Evolutionary conservation across 129 eudicot species (phyloP).

Genomic region (Pulicaria dysenterica): DNA sequence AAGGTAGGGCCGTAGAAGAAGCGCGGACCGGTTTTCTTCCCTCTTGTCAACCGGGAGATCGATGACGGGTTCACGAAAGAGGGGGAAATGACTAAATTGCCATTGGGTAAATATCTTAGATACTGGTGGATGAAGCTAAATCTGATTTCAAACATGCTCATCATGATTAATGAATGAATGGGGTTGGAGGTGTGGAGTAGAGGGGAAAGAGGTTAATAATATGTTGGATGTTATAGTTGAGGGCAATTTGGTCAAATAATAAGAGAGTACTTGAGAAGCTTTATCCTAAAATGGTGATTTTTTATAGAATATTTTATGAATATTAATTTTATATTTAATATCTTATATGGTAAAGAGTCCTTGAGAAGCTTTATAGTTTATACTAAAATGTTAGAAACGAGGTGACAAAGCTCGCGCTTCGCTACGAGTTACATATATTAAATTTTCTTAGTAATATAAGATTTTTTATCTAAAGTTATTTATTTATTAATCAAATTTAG

Average conservation of each 20-base stretch:
- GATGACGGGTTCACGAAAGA: background rate
- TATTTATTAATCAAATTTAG: too few species aligned
- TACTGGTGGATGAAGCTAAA: background rate
- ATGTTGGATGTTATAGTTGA: background rate
- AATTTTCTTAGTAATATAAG: too few species aligned
- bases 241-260: slow-evolving; percentile 17
- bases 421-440: too few species aligned
- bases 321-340: too few species aligned
- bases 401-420: too few species aligned
- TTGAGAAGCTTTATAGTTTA: too few species aligned
- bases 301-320: too few species aligned
- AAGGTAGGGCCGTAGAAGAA: slow-evolving; percentile 3
- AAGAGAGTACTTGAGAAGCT: background rate
- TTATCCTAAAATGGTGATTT: background rate
- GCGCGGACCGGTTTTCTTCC: background rate
- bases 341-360: too few species aligned
- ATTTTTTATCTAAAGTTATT: too few species aligned
- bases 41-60: background rate
- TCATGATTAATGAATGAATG: background rate
- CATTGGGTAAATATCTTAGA: slow-evolving; percentile 15
- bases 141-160: slow-evolving; percentile 27
- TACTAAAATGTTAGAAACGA: too few species aligned
- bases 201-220: slow-evolving; percentile 3
- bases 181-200: background rate
- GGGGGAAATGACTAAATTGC: slow-evolving; percentile 40